Percentiles rank a stretch among this genome's conserved stretches.
These are phyloP conservation scores for Bromus sterilis DNA, from an alignment of 176 grass and related monocot species.

Conservation along the genomic window DNA sequence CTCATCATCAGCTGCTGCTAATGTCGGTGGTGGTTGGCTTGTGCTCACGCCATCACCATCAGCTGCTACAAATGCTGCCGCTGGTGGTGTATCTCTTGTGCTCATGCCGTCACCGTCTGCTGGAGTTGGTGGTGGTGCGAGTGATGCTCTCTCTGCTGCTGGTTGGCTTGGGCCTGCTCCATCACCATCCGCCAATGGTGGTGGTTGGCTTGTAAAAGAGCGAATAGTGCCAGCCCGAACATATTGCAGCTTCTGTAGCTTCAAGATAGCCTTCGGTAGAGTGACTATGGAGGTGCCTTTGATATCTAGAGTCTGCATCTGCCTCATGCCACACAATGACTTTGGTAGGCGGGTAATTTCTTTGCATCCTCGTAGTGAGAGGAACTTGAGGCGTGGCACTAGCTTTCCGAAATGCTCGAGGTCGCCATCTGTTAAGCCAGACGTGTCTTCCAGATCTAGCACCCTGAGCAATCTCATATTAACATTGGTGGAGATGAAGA, in stretches of 20 bases:
- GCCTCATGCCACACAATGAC: neutral
- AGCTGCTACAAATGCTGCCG: no score
- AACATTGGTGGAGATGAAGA: neutral
- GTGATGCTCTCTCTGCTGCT: no score
- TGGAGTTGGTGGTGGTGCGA: no score
- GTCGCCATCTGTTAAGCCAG: neutral
- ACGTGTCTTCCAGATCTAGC: constrained; percentile 10
- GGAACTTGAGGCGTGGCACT: constrained; percentile 2
- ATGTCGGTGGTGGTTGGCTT: neutral
- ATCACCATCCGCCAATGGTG: no score
- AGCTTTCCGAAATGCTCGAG: neutral
- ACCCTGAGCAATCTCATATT: constrained; percentile 12
- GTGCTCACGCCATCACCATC: neutral
- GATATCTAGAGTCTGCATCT: neutral
- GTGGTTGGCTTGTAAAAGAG: no score
- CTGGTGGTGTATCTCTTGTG: no score
- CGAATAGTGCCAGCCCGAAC: neutral
- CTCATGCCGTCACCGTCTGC: no score
- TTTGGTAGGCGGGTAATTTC: neutral
- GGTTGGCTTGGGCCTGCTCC: no score
- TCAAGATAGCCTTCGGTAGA: neutral
- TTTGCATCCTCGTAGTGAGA: neutral
- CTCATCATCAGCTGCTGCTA: neutral
- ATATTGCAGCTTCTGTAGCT: neutral
- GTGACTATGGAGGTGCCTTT: neutral